Evolutionary conservation across 345 rosid genomes (phyloP).

Genomic region (Ceriops tagal): DNA sequence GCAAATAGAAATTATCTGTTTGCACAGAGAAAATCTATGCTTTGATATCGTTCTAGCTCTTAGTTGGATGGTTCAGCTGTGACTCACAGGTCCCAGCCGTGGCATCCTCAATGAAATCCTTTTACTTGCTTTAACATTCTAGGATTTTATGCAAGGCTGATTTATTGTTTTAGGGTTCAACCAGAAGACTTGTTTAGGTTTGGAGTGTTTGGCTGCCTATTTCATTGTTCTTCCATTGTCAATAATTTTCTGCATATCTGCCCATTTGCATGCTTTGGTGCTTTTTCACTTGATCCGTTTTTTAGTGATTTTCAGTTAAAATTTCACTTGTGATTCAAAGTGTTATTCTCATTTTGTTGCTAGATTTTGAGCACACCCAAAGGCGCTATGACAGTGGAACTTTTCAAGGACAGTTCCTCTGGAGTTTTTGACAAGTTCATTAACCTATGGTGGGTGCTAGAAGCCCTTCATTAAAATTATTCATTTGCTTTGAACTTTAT

Average conservation of each 20-base stretch:
- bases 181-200: no score
- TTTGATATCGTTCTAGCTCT: background rate
- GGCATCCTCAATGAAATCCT: background rate
- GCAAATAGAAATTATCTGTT: no score
- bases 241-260: background rate
- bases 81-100: background rate
- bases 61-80: conserved; percentile 2
- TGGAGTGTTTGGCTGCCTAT: no score
- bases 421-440: conserved; percentile 24
- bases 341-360: background rate
- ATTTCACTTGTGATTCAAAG: background rate
- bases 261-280: background rate
- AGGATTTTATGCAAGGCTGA: background rate
- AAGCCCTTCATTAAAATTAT: background rate
- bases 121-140: background rate
- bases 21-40: background rate
- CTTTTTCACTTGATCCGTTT: background rate
- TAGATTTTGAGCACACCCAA: conserved; percentile 27
- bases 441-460: conserved; percentile 18
- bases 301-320: background rate
- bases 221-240: no score
- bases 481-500: background rate
- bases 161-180: no score
- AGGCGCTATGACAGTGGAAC: conserved; percentile 23
- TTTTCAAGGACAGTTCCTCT: conserved; percentile 23